phyloP scores from a whole-genome alignment of 805 yeast species.

The Candida sithepensis region DNA sequence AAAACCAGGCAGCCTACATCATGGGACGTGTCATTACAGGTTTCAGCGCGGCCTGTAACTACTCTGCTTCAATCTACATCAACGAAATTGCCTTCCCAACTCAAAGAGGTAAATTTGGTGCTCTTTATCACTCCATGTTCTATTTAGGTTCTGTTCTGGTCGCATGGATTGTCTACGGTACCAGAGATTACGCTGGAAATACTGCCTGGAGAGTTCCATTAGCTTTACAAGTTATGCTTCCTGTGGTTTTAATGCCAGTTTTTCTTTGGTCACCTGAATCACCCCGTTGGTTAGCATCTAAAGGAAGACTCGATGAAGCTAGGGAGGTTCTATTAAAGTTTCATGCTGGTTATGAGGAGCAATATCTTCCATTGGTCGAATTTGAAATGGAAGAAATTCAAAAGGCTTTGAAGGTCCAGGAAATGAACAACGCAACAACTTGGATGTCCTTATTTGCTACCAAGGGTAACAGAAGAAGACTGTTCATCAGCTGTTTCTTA shows the following conservation, averaged over 20 bases:
- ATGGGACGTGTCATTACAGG: slow-evolving; percentile 35
- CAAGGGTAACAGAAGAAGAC: slow-evolving; percentile 37
- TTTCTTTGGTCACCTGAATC: slow-evolving; percentile 34
- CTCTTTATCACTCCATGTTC: slow-evolving; percentile 29
- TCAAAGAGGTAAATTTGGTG: slow-evolving; percentile 29
- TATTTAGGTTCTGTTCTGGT: slow-evolving; percentile 30
- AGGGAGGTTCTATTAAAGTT: slow-evolving; percentile 29
- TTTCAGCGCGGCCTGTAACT: slow-evolving; percentile 26
- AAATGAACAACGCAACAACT: slow-evolving; percentile 23
- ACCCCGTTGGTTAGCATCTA: slow-evolving; percentile 40
- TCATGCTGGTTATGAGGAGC: slow-evolving; percentile 36
- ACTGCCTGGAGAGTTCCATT: slow-evolving; percentile 34
- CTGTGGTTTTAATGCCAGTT: too few relatives aligned
- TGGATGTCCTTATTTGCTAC: slow-evolving; percentile 37
- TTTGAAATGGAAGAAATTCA: slow-evolving; percentile 36
- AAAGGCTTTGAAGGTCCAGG: slow-evolving; percentile 37
- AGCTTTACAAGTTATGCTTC: slow-evolving; percentile 35
- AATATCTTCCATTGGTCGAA: slow-evolving; percentile 28
- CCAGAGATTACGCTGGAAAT: slow-evolving; percentile 27
- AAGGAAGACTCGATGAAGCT: slow-evolving; percentile 42
- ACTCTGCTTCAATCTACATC: slow-evolving; percentile 35
- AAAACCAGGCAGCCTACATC: slow-evolving; percentile 23
- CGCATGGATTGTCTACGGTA: slow-evolving; percentile 36
- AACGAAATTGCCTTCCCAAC: slow-evolving; percentile 33
- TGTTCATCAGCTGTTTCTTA: slow-evolving; percentile 28